phyloP scores from a whole-genome alignment of 192 early-diverging fungal genomes.

The Phycomyces nitens region DNA sequence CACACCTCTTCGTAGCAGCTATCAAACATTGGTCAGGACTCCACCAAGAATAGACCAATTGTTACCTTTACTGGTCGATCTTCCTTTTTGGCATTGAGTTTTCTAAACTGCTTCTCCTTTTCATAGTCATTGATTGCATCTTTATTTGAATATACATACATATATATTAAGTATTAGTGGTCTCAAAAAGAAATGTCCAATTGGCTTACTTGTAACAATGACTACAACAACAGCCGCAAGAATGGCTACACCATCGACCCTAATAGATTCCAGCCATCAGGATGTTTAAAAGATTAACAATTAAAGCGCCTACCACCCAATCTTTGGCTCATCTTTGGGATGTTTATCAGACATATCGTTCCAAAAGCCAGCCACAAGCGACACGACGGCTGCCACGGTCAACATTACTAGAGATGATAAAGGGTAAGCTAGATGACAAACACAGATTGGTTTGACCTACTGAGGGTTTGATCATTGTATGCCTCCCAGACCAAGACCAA shows the following conservation, averaged over 20 bases:
- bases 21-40: not conserved
- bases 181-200: not conserved
- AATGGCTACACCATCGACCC: conserved; percentile 75
- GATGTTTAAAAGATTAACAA: too few species aligned
- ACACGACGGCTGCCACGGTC: conserved; percentile 78
- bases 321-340: conserved; percentile 63
- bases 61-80: conserved; percentile 68
- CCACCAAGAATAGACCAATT: not conserved
- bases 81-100: conserved; percentile 84
- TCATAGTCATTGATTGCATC: conserved; percentile 87
- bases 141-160: not conserved
- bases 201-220: conserved; percentile 64
- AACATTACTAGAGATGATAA: conserved; percentile 65
- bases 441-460: conserved; percentile 31
- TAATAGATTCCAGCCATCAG: not conserved
- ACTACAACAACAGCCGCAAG: conserved; percentile 83
- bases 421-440: conserved; percentile 79
- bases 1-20: conserved; percentile 70
- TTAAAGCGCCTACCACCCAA: conserved; percentile 62
- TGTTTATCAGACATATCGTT: conserved; percentile 67
- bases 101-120: conserved; percentile 86
- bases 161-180: not conserved
- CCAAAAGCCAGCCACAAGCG: conserved; percentile 83
- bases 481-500: conserved; percentile 51
- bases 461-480: conserved; percentile 70